Evolutionary conservation across 495 filamentous ascomycete genomes (phyloP), one percentile per base, ranked within the genome.

Genomic region (Poronia punctata): DNA sequence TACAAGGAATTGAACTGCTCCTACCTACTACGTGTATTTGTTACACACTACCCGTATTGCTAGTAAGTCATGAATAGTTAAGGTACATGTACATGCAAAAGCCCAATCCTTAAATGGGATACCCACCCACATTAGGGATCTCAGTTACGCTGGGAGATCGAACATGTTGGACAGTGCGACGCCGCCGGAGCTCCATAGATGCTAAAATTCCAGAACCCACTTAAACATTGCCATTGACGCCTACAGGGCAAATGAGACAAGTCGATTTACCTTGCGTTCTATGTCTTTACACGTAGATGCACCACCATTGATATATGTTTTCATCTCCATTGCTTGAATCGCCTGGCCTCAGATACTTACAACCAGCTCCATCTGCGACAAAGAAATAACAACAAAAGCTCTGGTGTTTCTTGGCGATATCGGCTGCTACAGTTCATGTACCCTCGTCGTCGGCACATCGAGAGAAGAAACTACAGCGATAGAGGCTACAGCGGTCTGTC

Each of bases 201-300:
- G 34, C 24, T 33, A 38, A 59, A 43, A 47, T 53, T 49, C 52
- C 49, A 53, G 45, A 47, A 56, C 53, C 49, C 52, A 49, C 49
- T 50, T 50, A 40, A 48, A 48, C 52, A 56, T 56, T 53, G 45
- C 52, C 52, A 59, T 59, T 49, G 45, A 50, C 49, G 27, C 41
- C 43, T 51, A 48, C 55, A 41, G 34, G 46, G 44, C 43, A 58
- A 46, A 55, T 42, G 9, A 49, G 38, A 48, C 43, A 45, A 52
- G 52, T 55, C 18, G 34, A 23, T 28, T 31, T 24, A 9, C 35
- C 20, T 37, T 18, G 4, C 20, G 2, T 23, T 7, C 49, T 45
- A 56, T 47, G 29, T 29, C 34, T 29, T 33, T 32, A 26, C 38
- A 21, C 36, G n/a, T 39, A 48, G 38, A 57, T 50, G 49, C 46